phyloP scores from a whole-genome alignment of 257 asterid genomes.

The Solanum sitiens region DNA sequence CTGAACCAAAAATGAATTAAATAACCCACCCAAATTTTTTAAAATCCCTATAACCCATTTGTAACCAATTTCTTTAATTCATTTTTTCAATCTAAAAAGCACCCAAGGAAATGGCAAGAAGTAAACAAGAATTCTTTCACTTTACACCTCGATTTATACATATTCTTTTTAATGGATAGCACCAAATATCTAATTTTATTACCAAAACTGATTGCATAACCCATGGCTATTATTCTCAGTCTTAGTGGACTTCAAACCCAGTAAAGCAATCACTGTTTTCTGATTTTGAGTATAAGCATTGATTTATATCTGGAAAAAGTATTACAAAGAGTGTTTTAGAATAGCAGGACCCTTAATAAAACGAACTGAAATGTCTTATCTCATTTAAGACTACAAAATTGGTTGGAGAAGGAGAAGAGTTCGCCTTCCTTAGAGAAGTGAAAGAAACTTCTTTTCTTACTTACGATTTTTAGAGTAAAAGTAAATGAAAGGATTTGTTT shows the following conservation, averaged over 20 bases:
- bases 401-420: no score
- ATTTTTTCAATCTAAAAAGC: no score
- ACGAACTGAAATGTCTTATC: not conserved
- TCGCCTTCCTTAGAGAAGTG: no score
- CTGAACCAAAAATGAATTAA: no score
- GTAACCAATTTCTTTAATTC: no score
- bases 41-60: no score
- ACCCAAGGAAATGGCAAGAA: not conserved
- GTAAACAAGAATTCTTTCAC: not conserved
- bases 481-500: no score
- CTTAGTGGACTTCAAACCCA: not conserved
- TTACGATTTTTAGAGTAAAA: no score
- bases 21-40: no score
- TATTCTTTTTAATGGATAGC: not conserved
- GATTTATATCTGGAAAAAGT: constrained; percentile 30
- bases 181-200: not conserved
- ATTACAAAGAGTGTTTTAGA: not conserved
- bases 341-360: not conserved
- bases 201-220: not conserved
- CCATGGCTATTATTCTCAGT: not conserved
- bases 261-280: not conserved
- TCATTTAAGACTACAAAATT: not conserved
- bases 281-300: not conserved
- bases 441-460: no score
- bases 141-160: not conserved